A percentile compares a stretch with the other conserved stretches of the same genome.
Evolutionary conservation across 2,329 filamentous ascomycete genomes (phyloP).

Genomic region (Xylariales sp.): DNA sequence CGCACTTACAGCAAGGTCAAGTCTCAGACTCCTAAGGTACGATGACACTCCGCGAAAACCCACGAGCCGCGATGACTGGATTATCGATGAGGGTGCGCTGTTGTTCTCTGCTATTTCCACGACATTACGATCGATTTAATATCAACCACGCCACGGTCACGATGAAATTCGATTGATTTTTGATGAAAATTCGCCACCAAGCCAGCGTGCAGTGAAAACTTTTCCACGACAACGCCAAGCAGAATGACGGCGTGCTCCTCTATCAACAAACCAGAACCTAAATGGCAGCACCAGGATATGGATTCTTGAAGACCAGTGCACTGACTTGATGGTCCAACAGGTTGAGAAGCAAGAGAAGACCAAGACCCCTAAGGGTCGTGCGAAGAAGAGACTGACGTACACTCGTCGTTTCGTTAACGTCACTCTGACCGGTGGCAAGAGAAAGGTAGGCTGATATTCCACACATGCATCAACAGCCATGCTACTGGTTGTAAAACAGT

Average conservation of each 20-base stretch:
- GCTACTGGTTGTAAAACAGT: conserved; percentile 12
- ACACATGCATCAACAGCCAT: neutral
- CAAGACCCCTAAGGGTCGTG: conserved; percentile 95
- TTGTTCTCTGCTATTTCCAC: too few relatives aligned
- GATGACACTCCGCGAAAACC: conserved; percentile 24
- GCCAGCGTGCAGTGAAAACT: neutral
- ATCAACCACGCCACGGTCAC: too few relatives aligned
- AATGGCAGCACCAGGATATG: neutral
- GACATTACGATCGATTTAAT: too few relatives aligned
- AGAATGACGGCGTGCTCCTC: neutral
- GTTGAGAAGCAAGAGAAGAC: conserved; percentile 67
- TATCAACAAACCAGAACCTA: neutral
- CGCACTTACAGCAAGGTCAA: conserved; percentile 75
- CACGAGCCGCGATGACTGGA: conserved; percentile 3
- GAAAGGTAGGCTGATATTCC: conserved; percentile 68
- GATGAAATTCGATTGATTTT: neutral
- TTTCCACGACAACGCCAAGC: neutral
- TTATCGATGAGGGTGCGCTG: neutral
- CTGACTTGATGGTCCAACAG: conserved; percentile 8
- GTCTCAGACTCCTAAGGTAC: conserved; percentile 89
- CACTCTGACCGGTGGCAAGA: conserved; percentile 95
- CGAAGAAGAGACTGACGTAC: conserved; percentile 95
- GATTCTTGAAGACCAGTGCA: conserved; percentile 3
- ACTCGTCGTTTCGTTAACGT: conserved; percentile 98
- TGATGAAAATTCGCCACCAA: conserved; percentile 1